A percentile compares a stretch with the other conserved stretches of the same genome.
phyloP scores from a whole-genome alignment of 352 stramenopile species.

The Globisporangium megalacanthum region DNA sequence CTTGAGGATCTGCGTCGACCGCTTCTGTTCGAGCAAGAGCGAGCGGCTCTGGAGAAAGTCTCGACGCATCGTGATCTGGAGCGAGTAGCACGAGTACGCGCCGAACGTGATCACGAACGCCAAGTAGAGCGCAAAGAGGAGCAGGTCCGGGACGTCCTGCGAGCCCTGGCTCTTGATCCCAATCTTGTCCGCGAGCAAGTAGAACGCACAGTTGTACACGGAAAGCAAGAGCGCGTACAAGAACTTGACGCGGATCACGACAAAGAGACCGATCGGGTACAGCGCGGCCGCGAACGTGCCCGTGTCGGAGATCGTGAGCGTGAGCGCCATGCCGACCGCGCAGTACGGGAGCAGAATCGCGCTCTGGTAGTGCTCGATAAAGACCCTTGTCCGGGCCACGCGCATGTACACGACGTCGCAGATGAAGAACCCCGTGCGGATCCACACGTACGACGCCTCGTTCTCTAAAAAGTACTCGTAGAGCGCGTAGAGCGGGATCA shows the following conservation, averaged over 20 bases:
- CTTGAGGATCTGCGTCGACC: constrained; percentile 79
- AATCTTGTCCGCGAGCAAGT: constrained; percentile 55
- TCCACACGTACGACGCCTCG: constrained; percentile 56
- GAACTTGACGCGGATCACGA: constrained; percentile 83
- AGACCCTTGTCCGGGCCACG: constrained; percentile 56
- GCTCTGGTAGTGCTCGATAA: constrained; percentile 71
- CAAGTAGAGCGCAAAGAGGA: constrained; percentile 72
- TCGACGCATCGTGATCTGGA: constrained; percentile 77
- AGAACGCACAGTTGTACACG: constrained; percentile 79
- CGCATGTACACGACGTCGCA: constrained; percentile 71
- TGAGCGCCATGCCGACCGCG: constrained; percentile 68
- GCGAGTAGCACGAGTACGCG: constrained; percentile 70
- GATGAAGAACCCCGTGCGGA: constrained; percentile 62
- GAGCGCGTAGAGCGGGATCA: constrained; percentile 65
- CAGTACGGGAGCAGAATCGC: constrained; percentile 68
- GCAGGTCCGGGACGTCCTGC: constrained; percentile 34
- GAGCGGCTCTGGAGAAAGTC: constrained; percentile 82
- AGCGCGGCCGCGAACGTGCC: constrained; percentile 78
- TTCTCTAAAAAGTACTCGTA: constrained; percentile 68
- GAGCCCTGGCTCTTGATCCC: constrained; percentile 28
- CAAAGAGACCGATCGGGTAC: constrained; percentile 75
- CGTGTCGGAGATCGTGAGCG: constrained; percentile 76
- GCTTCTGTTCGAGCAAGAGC: constrained; percentile 68
- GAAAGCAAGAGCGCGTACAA: constrained; percentile 69
- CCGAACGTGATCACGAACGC: constrained; percentile 72